Evolutionary conservation across 805 yeast genomes (phyloP).

Genomic region (Suhomyces pyralidae): DNA sequence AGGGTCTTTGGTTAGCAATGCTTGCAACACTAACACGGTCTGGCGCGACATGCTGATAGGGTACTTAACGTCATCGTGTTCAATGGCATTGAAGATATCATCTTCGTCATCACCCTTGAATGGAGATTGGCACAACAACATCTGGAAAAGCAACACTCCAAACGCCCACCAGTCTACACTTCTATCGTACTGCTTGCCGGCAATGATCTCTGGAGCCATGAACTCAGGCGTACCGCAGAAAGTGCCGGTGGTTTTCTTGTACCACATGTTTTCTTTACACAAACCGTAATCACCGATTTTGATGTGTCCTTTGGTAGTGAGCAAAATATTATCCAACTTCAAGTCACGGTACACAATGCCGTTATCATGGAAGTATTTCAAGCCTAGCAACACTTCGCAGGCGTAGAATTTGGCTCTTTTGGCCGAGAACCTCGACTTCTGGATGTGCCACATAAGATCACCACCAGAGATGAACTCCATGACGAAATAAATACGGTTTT

Average conservation of each 20-base stretch:
- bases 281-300: slow-evolving; percentile 97
- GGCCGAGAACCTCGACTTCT: slow-evolving; percentile 82
- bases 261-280: slow-evolving; percentile 92
- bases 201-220: slow-evolving; percentile 97
- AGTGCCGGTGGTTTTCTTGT: slow-evolving; percentile 81
- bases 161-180: slow-evolving; percentile 99
- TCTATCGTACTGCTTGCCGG: slow-evolving; percentile 88
- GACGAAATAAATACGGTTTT: slow-evolving; percentile 93
- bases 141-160: slow-evolving; percentile 93
- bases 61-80: slow-evolving; percentile 93
- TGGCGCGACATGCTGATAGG: slow-evolving; percentile 98
- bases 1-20: slow-evolving; percentile 88
- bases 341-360: slow-evolving; percentile 96
- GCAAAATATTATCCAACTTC: slow-evolving; percentile 88
- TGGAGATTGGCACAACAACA: slow-evolving; percentile 95
- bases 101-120: slow-evolving; percentile 97
- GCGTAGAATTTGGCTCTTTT: slow-evolving; percentile 96
- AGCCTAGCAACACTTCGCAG: slow-evolving; percentile 88
- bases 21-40: slow-evolving; percentile 90
- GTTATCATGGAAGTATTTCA: slow-evolving; percentile 90
- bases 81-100: slow-evolving; percentile 93
- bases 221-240: slow-evolving; percentile 99
- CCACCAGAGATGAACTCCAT: slow-evolving; percentile 99
- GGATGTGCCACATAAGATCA: slow-evolving; percentile 99
- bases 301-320: slow-evolving; percentile 89